phyloP scores from a whole-genome alignment of 225 moss, liverwort and hornwort genomes.

The Pseudoscleropodium purum region DNA sequence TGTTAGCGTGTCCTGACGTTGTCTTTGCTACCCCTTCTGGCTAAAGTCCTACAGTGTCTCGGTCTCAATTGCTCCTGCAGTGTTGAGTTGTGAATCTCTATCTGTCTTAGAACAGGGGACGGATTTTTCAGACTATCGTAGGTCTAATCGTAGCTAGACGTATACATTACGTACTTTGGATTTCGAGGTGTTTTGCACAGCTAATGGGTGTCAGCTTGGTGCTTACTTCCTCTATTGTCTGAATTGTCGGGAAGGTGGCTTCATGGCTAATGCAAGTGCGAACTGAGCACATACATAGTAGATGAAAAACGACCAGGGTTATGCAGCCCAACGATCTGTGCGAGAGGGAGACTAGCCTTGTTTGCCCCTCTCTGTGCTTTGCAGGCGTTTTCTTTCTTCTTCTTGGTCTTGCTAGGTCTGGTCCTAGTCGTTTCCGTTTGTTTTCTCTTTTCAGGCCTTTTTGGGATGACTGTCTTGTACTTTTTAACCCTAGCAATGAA shows the following conservation, averaged over 20 bases:
- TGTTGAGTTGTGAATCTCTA: neutral
- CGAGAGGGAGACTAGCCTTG: too few relatives aligned
- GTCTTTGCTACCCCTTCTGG: too few relatives aligned
- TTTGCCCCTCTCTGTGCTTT: too few relatives aligned
- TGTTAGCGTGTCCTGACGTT: neutral
- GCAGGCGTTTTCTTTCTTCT: too few relatives aligned
- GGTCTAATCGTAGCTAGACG: neutral
- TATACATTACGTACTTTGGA: neutral
- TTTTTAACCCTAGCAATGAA: too few relatives aligned
- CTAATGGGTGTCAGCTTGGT: too few relatives aligned
- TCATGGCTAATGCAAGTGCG: neutral
- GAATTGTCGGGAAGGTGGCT: neutral
- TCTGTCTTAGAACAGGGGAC: neutral
- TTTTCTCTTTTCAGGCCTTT: too few relatives aligned
- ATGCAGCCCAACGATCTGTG: too few relatives aligned
- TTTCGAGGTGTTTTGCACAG: neutral
- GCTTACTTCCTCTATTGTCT: neutral
- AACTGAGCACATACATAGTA: neutral
- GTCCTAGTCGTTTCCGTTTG: too few relatives aligned
- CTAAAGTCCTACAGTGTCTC: neutral
- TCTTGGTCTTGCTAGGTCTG: too few relatives aligned
- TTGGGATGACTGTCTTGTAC: too few relatives aligned
- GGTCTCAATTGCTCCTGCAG: neutral
- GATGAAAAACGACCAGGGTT: too few relatives aligned
- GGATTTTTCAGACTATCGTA: neutral